phyloP scores from a whole-genome alignment of 208 protist species.

The Herpetomonas tarakana region DNA sequence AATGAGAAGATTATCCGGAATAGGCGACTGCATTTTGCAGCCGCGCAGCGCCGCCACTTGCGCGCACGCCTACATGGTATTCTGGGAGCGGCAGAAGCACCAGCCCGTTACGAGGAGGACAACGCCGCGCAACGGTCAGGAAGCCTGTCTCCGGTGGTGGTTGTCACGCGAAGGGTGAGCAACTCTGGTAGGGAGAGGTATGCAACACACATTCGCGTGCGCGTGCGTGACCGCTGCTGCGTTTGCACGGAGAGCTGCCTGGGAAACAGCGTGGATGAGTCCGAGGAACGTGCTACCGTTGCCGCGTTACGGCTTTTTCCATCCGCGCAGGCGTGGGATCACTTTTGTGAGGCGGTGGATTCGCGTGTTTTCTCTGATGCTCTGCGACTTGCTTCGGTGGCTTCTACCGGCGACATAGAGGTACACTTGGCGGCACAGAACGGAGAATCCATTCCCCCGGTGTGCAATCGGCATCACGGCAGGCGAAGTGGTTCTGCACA shows the following conservation, averaged over 20 bases:
- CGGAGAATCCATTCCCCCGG: too few species aligned
- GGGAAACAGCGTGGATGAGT: not conserved
- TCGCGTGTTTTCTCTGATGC: constrained; percentile 22
- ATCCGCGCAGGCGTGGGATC: constrained; percentile 10
- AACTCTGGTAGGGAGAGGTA: too few species aligned
- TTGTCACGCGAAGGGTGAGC: too few species aligned
- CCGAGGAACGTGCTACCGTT: constrained; percentile 19
- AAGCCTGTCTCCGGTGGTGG: too few species aligned
- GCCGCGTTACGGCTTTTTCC: constrained; percentile 17
- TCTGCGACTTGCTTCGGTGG: not conserved
- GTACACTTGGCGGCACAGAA: not conserved
- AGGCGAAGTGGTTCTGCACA: too few species aligned
- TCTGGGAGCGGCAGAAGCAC: constrained; percentile 10
- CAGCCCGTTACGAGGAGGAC: too few species aligned
- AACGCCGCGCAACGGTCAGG: too few species aligned
- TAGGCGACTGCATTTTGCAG: constrained; percentile 32
- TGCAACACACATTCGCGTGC: not conserved
- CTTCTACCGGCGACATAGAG: not conserved
- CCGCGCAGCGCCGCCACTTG: constrained; percentile 39
- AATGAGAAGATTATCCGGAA: constrained; percentile 25
- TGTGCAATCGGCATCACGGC: too few species aligned
- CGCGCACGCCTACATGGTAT: constrained; percentile 25
- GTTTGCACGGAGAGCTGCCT: not conserved
- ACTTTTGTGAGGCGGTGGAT: constrained; percentile 23
- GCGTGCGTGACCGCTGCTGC: not conserved